Base-by-base conservation (phyloP, 768 basidiomycete genomes). In the Leccinum broughii region DNA sequence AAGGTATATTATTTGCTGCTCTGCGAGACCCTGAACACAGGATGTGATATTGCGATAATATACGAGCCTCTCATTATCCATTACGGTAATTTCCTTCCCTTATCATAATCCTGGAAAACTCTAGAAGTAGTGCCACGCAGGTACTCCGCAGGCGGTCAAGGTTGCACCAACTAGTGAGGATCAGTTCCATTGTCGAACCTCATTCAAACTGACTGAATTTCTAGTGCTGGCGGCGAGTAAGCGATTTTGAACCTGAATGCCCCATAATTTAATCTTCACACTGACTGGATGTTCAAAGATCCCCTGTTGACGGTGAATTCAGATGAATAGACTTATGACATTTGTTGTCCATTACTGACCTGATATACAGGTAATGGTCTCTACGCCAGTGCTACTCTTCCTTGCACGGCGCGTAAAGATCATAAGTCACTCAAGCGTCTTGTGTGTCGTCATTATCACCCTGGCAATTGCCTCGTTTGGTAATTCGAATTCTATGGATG, bases 21-120 rank as follows among this genome's bases (percentile, higher is more conserved):
- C 6, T 79, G 77, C 46, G 83, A 85, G 67, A 82, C 81, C 0
- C 62, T 79, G 30, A 83, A 83, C 61, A 75, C 78, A 3, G 65
- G 70, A 5, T 83, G 81, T 62, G 77, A 80, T 35, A 69, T 78
- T 20, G 63, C 75, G 2, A 81, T 81, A 62, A 62, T 84, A 17
- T 85, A 84, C 58, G 69, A 78, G 11, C 76, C 81, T 6, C 73
- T 85, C 32, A 77, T 84, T 37, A 67, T 69, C 11, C 72, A 78
- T 59, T 84, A 82, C 44, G 80, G 83, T 82, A 60, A 44, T 46
- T 11, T 22, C 3, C 5, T 11, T 26, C 17, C 34, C 46, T 35
- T 24, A 6, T 52, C 11, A 2, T 0, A 3, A n/a, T 4, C 9
- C 24, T 4, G 30, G 13, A 17, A 1, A 10, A n/a, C 30, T 37